These are phyloP conservation scores for Penicillium psychrofluorescens DNA, from an alignment of 495 filamentous ascomycete species.

Conservation along the genomic window DNA sequence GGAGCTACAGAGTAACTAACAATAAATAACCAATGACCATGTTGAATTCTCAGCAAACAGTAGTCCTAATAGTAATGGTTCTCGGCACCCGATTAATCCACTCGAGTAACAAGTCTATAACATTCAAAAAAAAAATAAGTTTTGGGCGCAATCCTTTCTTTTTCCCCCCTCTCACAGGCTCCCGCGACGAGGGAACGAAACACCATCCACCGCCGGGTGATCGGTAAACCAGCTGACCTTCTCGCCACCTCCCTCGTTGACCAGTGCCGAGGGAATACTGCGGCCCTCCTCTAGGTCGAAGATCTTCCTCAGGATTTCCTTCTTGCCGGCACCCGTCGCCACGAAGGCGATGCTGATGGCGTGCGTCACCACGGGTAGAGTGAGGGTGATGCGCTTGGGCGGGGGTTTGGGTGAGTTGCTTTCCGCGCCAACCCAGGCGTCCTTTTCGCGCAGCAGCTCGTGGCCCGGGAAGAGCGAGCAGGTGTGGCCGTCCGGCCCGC, in stretches of 20 bases:
- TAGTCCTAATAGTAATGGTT: too few species aligned
- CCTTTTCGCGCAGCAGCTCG: conserved; percentile 74
- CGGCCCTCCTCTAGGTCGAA: conserved; percentile 72
- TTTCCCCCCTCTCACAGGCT: conserved; percentile 46
- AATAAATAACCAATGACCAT: too few species aligned
- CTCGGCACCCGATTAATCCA: too few species aligned
- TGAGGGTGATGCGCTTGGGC: conserved; percentile 82
- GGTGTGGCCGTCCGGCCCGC: conserved; percentile 93
- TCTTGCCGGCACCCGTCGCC: conserved; percentile 81
- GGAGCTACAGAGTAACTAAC: too few species aligned
- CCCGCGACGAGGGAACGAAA: conserved; percentile 67
- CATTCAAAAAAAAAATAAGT: too few species aligned
- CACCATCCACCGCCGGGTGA: conserved; percentile 69
- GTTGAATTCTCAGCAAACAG: too few species aligned
- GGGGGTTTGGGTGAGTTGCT: conserved; percentile 93
- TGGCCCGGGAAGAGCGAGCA: conserved; percentile 94
- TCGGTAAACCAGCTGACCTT: conserved; percentile 96
- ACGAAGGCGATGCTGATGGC: conserved; percentile 82
- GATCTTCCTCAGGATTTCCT: conserved; percentile 84
- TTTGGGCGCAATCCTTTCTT: too few species aligned
- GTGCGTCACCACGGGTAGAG: conserved; percentile 80
- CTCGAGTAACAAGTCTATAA: too few species aligned
- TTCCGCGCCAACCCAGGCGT: conserved; percentile 88
- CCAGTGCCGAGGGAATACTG: conserved; percentile 72
- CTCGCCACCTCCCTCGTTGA: conserved; percentile 75